These are phyloP conservation scores for Epichloe festucae DNA, from an alignment of 2,329 filamentous ascomycete species.

Conservation along the genomic window DNA sequence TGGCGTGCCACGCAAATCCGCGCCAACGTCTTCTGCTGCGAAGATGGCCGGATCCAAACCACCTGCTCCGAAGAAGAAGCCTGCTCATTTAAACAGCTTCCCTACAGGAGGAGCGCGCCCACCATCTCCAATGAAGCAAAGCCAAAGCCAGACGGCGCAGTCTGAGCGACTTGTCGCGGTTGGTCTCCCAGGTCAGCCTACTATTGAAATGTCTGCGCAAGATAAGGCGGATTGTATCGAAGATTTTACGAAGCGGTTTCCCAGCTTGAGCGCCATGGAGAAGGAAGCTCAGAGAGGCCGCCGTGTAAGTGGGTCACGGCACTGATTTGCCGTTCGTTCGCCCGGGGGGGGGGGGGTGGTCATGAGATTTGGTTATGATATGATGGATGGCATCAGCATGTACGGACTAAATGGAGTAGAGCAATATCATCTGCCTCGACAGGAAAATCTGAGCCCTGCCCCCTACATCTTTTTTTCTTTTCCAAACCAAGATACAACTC, in stretches of 20 bases:
- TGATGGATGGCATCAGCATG: constrained; percentile 4
- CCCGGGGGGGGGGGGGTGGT: not conserved
- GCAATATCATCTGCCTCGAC: too few relatives aligned
- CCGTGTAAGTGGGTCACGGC: constrained; percentile 17
- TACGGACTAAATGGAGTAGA: not conserved
- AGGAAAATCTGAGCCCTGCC: too few relatives aligned
- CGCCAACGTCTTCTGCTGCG: constrained; percentile 8
- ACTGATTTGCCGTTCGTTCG: constrained; percentile 10
- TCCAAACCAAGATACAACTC: not conserved
- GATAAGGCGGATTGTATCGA: constrained; percentile 53
- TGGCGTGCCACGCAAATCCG: constrained; percentile 36
- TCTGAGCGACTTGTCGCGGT: constrained; percentile 29
- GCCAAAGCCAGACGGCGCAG: constrained; percentile 13
- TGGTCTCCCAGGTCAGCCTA: constrained; percentile 34
- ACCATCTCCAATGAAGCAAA: constrained; percentile 32
- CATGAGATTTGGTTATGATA: constrained; percentile 1
- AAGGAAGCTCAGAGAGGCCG: constrained; percentile 52
- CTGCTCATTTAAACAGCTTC: constrained; percentile 45
- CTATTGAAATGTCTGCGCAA: constrained; percentile 40
- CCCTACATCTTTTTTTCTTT: not conserved
- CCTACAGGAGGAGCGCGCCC: constrained; percentile 30
- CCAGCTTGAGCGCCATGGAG: constrained; percentile 72
- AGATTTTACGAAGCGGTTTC: constrained; percentile 75
- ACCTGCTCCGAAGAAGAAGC: constrained; percentile 47
- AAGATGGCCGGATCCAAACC: constrained; percentile 28